Base-by-base conservation (phyloP, 352 stramenopile species). In the Globisporangium recalcitrans region DNA sequence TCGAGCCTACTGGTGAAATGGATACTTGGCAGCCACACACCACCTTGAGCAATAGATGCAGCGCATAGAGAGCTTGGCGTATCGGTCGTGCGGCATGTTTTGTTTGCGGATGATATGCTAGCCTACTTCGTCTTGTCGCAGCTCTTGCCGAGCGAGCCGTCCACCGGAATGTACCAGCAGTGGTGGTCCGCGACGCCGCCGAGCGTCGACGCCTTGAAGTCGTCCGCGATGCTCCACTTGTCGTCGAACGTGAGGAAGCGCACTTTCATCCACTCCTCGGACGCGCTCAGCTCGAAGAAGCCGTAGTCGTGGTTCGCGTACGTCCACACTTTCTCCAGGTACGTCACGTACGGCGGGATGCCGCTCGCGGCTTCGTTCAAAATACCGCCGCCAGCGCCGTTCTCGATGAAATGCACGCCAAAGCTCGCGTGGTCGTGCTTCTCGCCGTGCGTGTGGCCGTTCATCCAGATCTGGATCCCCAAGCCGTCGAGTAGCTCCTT, bases 321-420 rank as follows among this genome's bases (percentile, higher is more conserved):
- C 4, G 71, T 72, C 85, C 82, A 93, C 14, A 82, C 27, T n/a
- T 77, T 77, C 40, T 80, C 65, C 1, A 92, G 64, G 34, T 82
- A 76, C 9, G 59, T 49, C 4, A 72, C 82, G 57, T 78, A 80
- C 32, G 72, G 65, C 3, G 81, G 79, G 29, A 93, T 86, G 44
- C 82, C 81, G 19, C 81, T 89, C 19, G 83, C 77, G 40, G 85
- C 88, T 53, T 89, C 80, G 62, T 88, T 91, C 60, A 89, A 69
- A 62, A 93, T 93, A 49, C 85, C 85, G 21, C 85, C 85, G 55
- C 85, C 85, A 6, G 82, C 85, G 29, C 85, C 85, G 57, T 93
- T 93, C 69, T 90, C 73, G 22, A 91, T 74, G 36, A 91, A 91
- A 55, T 93, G 85, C n/a, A 80, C 66, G 36, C 70, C 63, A 55